Evolutionary conservation across 1,284 basidiomycete genomes (phyloP), one percentile per base, ranked within the genome.

Genomic region (Ustilago sp.): DNA sequence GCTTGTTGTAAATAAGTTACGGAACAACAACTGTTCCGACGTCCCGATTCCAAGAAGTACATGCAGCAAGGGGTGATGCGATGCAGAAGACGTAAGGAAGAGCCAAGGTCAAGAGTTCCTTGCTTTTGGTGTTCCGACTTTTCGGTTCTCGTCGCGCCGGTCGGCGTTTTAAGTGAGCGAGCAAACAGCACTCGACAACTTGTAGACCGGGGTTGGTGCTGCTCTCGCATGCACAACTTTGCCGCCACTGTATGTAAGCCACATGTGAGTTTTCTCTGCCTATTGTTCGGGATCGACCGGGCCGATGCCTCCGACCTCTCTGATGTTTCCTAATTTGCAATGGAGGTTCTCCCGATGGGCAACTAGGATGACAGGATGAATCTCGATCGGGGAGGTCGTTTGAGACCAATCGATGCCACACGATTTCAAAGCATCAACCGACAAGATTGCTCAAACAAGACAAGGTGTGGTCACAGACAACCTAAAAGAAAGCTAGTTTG

Each of bases 161-260:
- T 52, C 50, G 50, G 50, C 4, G 50, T 52, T 52, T 52, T 34
- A 34, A 35, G 34, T 52, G n/a, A 35, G 50, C 50, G 50, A 48
- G 47, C 47, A 39, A 39, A 9, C 11, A 2, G 38, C 15, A 17
- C 38, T 11, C 9, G 38, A 39, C 38, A 39, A 39, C 11, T 39
- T 39, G 15, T 39, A 11, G 38, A 28, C 23, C 23, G 23, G 23
- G 23, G 23, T 28, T 28, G 23, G 23, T 28, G 23, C 23, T 28
- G 2, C 3, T 28, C 23, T 28, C 23, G 23, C 23, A 28, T 28
- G 23, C 23, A 28, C 23, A 28, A 28, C 23, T 28, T 28, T 28
- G 23, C 23, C 23, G 23, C 23, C 23, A 28, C 23, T 28, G 23
- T 28, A 28, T 28, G 23, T 28, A 28, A 28, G 23, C 23, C 23